Evolutionary conservation across 2,329 filamentous ascomycete species (phyloP).

Genomic region (Colletotrichum tofieldiae): DNA sequence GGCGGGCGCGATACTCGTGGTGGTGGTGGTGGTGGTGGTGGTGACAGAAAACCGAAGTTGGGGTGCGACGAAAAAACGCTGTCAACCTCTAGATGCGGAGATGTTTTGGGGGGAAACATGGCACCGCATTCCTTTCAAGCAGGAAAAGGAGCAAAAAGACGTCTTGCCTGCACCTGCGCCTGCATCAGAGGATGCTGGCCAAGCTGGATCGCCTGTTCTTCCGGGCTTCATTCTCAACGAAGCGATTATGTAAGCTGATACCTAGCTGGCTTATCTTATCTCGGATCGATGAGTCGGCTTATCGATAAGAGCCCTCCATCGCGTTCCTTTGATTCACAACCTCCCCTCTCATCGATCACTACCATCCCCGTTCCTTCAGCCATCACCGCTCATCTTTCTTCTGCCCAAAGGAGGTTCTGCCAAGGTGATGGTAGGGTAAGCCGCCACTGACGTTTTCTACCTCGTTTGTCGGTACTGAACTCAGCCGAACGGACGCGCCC

Average conservation of each 20-base stretch:
- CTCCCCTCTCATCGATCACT: neutral
- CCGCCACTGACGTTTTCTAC: neutral
- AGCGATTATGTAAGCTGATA: neutral
- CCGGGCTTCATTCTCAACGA: neutral
- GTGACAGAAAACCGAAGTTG: neutral
- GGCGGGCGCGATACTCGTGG: neutral
- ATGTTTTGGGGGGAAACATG: neutral
- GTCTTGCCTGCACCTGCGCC: neutral
- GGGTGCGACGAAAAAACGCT: neutral
- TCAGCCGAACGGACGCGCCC: neutral
- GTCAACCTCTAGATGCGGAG: neutral
- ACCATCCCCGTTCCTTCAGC: neutral
- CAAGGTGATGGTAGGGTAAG: neutral
- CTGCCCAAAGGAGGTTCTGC: neutral
- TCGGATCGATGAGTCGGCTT: neutral
- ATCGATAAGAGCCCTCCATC: neutral
- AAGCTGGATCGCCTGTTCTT: conserved; percentile 24
- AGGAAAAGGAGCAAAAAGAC: neutral
- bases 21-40: neutral
- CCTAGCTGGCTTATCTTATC: neutral
- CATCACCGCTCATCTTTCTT: neutral
- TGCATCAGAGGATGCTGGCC: neutral
- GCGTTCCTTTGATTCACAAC: neutral
- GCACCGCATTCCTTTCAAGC: neutral
- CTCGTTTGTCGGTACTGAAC: neutral